A percentile compares a stretch with the other conserved stretches of the same genome.
These are phyloP conservation scores for Boletus smithii DNA, from an alignment of 1,284 basidiomycete species.

Conservation along the genomic window DNA sequence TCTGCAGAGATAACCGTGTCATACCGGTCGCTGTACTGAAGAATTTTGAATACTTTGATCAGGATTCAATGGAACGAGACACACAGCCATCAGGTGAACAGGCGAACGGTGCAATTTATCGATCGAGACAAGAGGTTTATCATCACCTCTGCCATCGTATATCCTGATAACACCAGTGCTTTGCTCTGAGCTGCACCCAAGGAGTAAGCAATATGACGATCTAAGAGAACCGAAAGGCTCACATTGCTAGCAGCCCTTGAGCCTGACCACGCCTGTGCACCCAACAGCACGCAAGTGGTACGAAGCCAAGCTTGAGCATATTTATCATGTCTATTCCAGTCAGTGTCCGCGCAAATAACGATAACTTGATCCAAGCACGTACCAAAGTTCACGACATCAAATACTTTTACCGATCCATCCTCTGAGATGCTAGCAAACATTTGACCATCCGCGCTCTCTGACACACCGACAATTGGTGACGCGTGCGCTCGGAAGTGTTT, in stretches of 20 bases:
- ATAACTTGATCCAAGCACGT: slow-evolving; percentile 14
- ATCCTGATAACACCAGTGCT: slow-evolving; percentile 75
- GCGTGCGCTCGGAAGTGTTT: slow-evolving; percentile 94
- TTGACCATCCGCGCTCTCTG: slow-evolving; percentile 90
- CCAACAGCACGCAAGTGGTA: slow-evolving; percentile 89
- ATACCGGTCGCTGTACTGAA: slow-evolving; percentile 85
- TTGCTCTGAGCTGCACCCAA: slow-evolving; percentile 67
- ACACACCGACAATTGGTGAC: slow-evolving; percentile 74
- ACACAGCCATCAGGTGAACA: slow-evolving; percentile 86
- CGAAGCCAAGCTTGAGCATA: slow-evolving; percentile 87
- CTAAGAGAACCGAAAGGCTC: slow-evolving; percentile 27
- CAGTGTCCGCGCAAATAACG: not conserved
- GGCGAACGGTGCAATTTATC: slow-evolving; percentile 81
- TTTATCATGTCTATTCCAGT: slow-evolving; percentile 89
- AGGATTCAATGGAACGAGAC: slow-evolving; percentile 31
- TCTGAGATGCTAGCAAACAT: slow-evolving; percentile 88
- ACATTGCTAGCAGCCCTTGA: slow-evolving; percentile 87
- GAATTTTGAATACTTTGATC: slow-evolving; percentile 5
- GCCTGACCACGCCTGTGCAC: slow-evolving; percentile 87
- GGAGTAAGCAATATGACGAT: slow-evolving; percentile 6
- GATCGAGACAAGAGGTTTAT: slow-evolving; percentile 71
- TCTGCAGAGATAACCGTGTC: slow-evolving; percentile 94
- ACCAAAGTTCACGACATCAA: slow-evolving; percentile 98
- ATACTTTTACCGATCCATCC: slow-evolving; percentile 86
- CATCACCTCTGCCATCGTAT: slow-evolving; percentile 90